Evolutionary conservation across 345 rosid species (phyloP), one percentile per base, ranked within the genome.

Genomic region (Reutealis trisperma): DNA sequence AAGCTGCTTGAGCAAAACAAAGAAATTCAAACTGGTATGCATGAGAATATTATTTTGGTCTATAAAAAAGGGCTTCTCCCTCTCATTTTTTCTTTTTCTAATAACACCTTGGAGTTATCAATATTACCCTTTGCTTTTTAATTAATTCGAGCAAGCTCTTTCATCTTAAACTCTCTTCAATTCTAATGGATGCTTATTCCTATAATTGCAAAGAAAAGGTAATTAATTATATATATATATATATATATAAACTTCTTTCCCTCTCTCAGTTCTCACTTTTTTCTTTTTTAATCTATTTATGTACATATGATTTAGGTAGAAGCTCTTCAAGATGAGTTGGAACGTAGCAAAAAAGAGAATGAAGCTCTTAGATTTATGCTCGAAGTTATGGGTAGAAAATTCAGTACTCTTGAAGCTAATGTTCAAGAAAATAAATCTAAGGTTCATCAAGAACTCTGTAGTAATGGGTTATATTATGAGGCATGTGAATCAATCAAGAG

Each of bases 291-390:
- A 54, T 54, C 19, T 16, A 5, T 18, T 16, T 5, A 0, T 59
- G 19, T 42, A 4, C 7, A 8, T 12, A 22, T 12, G 24, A 16
- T 22, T 73, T 82, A 78, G 92, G 72, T 78, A 72, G 82, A 79
- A 61, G 21, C 27, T 3, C 81, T 82, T 1, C 73, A 66, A 73
- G 74, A n/a, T 3, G 83, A 87, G 69, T 44, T 89, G 84, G 81
- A 83, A 42, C 60, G 66, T 3, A 24, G 73, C 73, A 78, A 67
- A 59, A 87, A 79, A 62, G 85, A 85, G 81, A 89, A 89, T 22
- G 84, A 87, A 69, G 58, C 44, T 8, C 86, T 87, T 14, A 81
- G 74, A 18, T 49, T 65, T 8, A 79, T 86, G 88, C 70, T 85
- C 55, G 84, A 84, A 71, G 76, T 67, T 41, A 79, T 87, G 83